Conservation (phyloP, 371 early-diverging fungal genomes). For the Haplosporangium sp. region DNA sequence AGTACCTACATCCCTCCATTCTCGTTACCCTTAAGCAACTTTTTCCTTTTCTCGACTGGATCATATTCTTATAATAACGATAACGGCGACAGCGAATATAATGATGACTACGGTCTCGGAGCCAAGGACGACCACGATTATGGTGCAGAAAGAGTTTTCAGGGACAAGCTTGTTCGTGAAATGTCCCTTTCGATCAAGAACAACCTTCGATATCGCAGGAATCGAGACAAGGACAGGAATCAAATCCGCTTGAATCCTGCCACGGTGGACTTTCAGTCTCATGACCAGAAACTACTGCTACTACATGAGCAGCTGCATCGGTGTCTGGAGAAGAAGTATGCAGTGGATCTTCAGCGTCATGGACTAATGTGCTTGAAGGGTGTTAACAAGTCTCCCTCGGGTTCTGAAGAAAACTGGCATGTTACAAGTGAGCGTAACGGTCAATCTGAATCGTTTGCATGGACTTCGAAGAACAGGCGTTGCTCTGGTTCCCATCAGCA, state of each 20-base stretch:
- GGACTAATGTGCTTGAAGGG: no score
- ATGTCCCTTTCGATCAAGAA: conserved; percentile 1
- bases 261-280: no score
- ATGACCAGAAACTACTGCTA: no score
- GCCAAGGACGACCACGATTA: neutral
- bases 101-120: neutral
- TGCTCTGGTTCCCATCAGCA: neutral
- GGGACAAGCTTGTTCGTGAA: neutral
- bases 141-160: neutral
- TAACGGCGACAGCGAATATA: neutral
- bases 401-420: no score
- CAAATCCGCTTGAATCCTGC: neutral
- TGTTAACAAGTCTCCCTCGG: no score
- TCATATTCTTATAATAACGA: conserved; percentile 2
- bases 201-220: neutral
- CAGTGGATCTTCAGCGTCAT: no score
- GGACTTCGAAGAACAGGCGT: no score
- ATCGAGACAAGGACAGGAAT: neutral
- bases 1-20: neutral
- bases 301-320: no score
- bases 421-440: no score
- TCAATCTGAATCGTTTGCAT: no score
- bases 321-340: no score
- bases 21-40: neutral
- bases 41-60: neutral